Evolutionary conservation across 441 rosid genomes (phyloP).

Genomic region (Codiaeum variegatum): DNA sequence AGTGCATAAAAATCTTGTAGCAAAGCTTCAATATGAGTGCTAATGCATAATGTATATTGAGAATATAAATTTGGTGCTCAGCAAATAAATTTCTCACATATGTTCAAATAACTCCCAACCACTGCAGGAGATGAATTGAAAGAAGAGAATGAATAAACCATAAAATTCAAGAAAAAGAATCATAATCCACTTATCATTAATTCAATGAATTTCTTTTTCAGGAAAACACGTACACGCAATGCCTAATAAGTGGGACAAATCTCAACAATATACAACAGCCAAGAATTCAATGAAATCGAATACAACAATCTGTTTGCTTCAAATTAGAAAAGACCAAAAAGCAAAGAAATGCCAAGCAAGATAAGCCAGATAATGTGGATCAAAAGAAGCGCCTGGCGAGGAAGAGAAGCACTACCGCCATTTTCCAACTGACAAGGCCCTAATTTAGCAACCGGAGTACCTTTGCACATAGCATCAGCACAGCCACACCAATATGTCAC

Average conservation of each 20-base stretch:
- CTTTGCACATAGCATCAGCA: conserved; percentile 62
- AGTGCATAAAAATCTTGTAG: background rate
- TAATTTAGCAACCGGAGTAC: conserved; percentile 53
- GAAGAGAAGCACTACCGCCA: conserved; percentile 57
- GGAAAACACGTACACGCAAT: background rate
- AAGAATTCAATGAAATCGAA: background rate
- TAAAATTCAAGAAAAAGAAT: conserved; percentile 7
- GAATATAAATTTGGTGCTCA: background rate
- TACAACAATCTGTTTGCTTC: too few relatives aligned
- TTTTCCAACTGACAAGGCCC: conserved; percentile 71
- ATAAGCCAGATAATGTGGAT: conserved; percentile 76
- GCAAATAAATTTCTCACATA: background rate
- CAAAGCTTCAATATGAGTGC: background rate
- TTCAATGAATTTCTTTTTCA: conserved; percentile 13
- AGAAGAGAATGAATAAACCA: background rate
- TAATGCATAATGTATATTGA: background rate
- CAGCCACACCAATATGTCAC: conserved; percentile 92
- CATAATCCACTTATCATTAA: background rate
- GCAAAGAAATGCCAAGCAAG: conserved; percentile 69
- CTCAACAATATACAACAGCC: background rate
- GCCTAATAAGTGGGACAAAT: background rate
- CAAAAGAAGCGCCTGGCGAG: conserved; percentile 81
- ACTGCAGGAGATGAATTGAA: background rate
- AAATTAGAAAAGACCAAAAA: conserved; percentile 59
- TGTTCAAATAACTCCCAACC: background rate